Base-by-base conservation (phyloP, 2,329 filamentous ascomycete species). In the Phaeosphaeria sp. region DNA sequence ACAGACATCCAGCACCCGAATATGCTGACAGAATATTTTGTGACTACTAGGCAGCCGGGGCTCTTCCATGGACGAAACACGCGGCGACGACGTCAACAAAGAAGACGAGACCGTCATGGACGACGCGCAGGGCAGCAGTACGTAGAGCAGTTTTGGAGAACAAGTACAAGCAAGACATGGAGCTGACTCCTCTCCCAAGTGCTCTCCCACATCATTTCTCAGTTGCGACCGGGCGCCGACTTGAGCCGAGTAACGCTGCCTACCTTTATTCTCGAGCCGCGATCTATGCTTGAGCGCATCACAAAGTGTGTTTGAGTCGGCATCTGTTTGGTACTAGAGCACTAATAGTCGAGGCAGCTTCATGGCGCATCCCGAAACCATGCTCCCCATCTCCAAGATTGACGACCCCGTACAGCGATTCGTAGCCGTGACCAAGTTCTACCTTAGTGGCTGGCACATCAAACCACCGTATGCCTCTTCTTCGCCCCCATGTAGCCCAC, bases 401-500 rank as follows among this genome's bases (percentile, higher is more conserved):
- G 91, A 98, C 51, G 94, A 99, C 72, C 94, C 95, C 1, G 82
- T 92, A 55, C 83, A 94, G 72, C 88, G 95, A 76, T 99, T 99
- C 74, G 88, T 98, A 27, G 91, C 93, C 15, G 95, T 99, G 50
- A 92, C 97, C 74, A 97, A 96, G 79, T 99, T 99, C 78, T 99
- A 99, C 78, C 83, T 99, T 46, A 97, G 93, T 78, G 95, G 95
- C 71, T 99, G 95, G 95, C 95, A 99, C 78, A 97, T 99, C 76
- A 95, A 94, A 79, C 95, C 95, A 73, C 91, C 93, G 92, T 96
- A 86, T 73, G 91, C 84, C 60, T 50, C 6, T 27, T 43, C 48
- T 2, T 47, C 33, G 27, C 44, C 10, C 49, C 42, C 23, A 15
- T 27, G 46, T 30, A 13, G 48, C 50, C 60, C 59, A 60, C 20